Percentiles rank a stretch among this genome's conserved stretches.
These are phyloP conservation scores for Xylaria polymorpha DNA, from an alignment of 2,329 filamentous ascomycete species.

Conservation along the genomic window DNA sequence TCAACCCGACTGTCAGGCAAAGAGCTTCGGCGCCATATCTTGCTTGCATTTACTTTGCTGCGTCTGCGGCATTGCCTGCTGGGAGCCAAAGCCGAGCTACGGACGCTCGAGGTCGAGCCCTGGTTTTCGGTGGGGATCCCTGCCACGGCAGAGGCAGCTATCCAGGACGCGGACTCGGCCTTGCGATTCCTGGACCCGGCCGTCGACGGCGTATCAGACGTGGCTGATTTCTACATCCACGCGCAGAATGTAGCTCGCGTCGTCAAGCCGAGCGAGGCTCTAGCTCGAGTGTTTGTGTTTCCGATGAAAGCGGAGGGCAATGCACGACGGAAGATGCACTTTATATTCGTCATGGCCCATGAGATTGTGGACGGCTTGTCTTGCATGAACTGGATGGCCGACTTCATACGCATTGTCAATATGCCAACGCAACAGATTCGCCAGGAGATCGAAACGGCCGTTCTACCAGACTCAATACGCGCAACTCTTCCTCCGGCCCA, in stretches of 20 bases:
- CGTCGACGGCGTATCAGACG: constrained; percentile 27
- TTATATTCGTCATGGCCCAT: constrained; percentile 42
- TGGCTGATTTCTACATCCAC: constrained; percentile 39
- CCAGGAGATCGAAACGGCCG: constrained; percentile 29
- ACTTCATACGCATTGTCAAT: constrained; percentile 42
- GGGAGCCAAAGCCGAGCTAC: constrained; percentile 31
- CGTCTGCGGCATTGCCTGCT: constrained; percentile 41
- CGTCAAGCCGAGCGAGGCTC: constrained; percentile 35
- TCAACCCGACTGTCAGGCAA: constrained; percentile 35
- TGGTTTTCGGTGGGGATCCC: constrained; percentile 36
- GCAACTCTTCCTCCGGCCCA: constrained; percentile 41
- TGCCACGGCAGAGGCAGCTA: constrained; percentile 27
- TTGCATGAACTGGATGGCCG: constrained; percentile 36
- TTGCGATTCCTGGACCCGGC: constrained; percentile 25
- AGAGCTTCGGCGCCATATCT: constrained; percentile 36
- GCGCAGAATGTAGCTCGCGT: constrained; percentile 41
- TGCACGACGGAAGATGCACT: constrained; percentile 30
- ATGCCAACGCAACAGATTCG: constrained; percentile 33
- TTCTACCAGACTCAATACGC: constrained; percentile 28
- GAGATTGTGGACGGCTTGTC: constrained; percentile 45
- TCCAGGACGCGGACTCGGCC: constrained; percentile 31
- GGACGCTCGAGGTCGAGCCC: constrained; percentile 33
- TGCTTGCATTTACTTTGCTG: constrained; percentile 42
- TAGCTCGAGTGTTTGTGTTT: constrained; percentile 41
- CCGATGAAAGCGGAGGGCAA: constrained; percentile 28